Evolutionary conservation across 1,284 basidiomycete species (phyloP).

Genomic region (Ustilago shanxiensis): DNA sequence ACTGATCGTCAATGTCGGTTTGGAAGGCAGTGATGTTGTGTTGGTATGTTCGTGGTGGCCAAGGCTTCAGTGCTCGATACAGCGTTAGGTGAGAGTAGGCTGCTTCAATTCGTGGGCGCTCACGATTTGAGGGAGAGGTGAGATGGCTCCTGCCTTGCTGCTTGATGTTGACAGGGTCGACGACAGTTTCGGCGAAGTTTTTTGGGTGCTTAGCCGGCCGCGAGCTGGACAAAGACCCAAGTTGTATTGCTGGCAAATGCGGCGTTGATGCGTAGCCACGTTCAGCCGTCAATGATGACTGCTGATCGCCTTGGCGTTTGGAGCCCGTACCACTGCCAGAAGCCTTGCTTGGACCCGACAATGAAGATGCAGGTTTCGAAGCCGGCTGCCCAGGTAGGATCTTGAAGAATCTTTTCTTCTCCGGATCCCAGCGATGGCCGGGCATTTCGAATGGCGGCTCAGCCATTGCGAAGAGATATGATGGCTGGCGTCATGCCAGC

Average conservation of each 20-base stretch:
- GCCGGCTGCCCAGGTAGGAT: slow-evolving; percentile 16
- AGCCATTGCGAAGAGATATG: slow-evolving; percentile 17
- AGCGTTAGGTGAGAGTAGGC: slow-evolving; percentile 36
- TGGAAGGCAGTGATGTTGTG: background rate
- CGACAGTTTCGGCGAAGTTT: background rate
- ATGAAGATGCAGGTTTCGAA: background rate
- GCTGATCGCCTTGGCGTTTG: background rate
- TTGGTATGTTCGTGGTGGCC: fast-evolving
- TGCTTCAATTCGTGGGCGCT: slow-evolving; percentile 7
- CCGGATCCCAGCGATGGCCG: slow-evolving; percentile 46
- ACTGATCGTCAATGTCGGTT: slow-evolving; percentile 12
- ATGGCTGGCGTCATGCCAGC: background rate
- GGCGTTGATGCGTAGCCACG: background rate
- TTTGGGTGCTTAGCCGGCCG: background rate
- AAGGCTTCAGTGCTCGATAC: slow-evolving; percentile 6
- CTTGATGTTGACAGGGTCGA: slow-evolving; percentile 20
- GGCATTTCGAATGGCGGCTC: slow-evolving; percentile 47
- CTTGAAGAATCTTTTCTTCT: slow-evolving; percentile 52
- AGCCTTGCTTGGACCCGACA: background rate
- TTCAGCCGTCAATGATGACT: background rate
- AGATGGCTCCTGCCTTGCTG: slow-evolving; percentile 11
- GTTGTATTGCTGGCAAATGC: slow-evolving; percentile 14
- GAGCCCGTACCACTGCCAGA: background rate
- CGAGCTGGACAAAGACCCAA: background rate
- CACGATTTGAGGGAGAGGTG: no score